phyloP scores from a whole-genome alignment of 176 grass and related monocot genomes.

The Oryza glumipatula region DNA sequence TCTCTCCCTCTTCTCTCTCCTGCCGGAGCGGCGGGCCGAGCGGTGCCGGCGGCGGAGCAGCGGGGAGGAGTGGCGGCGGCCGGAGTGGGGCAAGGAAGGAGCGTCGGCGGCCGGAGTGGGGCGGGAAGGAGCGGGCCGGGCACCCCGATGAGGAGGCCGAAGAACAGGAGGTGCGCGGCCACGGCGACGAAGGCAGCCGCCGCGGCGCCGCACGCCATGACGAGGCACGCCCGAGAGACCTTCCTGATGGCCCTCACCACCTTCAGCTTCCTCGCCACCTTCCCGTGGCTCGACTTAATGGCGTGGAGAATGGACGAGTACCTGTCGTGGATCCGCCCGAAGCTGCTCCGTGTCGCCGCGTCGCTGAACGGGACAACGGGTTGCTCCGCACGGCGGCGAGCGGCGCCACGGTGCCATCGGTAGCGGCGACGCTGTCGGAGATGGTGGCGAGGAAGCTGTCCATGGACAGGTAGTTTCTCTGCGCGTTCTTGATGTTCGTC shows the following conservation, averaged over 20 bases:
- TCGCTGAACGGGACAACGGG: slow-evolving; percentile 35
- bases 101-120: too few species aligned
- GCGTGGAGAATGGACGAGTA: slow-evolving; percentile 34
- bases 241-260: slow-evolving; percentile 25
- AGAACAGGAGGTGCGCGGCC: slow-evolving; percentile 27
- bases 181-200: slow-evolving; percentile 2
- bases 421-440: neutral
- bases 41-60: too few species aligned
- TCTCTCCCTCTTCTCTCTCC: too few species aligned
- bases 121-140: neutral
- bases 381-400: slow-evolving; percentile 30
- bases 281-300: slow-evolving; percentile 39
- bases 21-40: too few species aligned
- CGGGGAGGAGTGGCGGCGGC: too few species aligned
- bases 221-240: slow-evolving; percentile 17
- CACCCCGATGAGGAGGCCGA: slow-evolving; percentile 39
- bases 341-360: slow-evolving; percentile 33
- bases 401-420: neutral
- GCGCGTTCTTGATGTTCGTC: slow-evolving; percentile 39
- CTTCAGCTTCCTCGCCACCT: slow-evolving; percentile 47
- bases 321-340: slow-evolving; percentile 52
- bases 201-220: slow-evolving; percentile 5
- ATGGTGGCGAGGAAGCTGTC: slow-evolving; percentile 49
- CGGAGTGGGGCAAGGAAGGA: too few species aligned
- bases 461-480: slow-evolving; percentile 47